Percentiles rank a stretch among this genome's conserved stretches.
Evolutionary conservation across 129 eudicot species (phyloP).

Genomic region (Pseudognaphalium luteoalbum): DNA sequence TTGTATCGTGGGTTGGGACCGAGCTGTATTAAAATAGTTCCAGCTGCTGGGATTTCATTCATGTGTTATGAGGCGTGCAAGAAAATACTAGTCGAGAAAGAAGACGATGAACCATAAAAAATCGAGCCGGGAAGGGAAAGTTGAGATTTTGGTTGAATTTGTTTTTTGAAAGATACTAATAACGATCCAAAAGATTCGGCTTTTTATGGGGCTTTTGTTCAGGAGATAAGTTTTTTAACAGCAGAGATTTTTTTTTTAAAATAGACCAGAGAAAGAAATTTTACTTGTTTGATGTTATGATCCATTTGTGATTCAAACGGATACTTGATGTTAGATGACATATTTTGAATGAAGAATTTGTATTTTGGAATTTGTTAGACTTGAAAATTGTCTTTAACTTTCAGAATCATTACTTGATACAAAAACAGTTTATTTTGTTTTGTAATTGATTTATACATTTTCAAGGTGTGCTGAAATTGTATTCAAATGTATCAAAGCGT

Average conservation of each 20-base stretch:
- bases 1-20: constrained; percentile 83
- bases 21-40: constrained; percentile 77
- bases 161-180: constrained; percentile 20
- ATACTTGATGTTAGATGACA: constrained; percentile 17
- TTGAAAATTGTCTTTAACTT: not conserved
- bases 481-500: not conserved
- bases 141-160: constrained; percentile 7
- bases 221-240: constrained; percentile 8
- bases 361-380: constrained; percentile 1
- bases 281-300: not conserved
- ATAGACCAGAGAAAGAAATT: constrained; percentile 3
- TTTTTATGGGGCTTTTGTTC: constrained; percentile 20
- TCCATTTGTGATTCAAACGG: constrained; percentile 11
- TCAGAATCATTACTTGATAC: not conserved
- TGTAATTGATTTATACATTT: not conserved
- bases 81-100: constrained; percentile 69
- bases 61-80: constrained; percentile 93
- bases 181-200: constrained; percentile 23
- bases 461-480: not conserved
- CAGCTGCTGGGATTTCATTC: constrained; percentile 96
- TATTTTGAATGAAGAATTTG: constrained; percentile 12
- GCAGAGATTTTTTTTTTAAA: not conserved
- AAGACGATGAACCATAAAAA: constrained; percentile 38
- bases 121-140: not conserved
- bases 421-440: not conserved